Conservation (phyloP, 305 asterid genomes). For the Solanum aculeatissimum region DNA sequence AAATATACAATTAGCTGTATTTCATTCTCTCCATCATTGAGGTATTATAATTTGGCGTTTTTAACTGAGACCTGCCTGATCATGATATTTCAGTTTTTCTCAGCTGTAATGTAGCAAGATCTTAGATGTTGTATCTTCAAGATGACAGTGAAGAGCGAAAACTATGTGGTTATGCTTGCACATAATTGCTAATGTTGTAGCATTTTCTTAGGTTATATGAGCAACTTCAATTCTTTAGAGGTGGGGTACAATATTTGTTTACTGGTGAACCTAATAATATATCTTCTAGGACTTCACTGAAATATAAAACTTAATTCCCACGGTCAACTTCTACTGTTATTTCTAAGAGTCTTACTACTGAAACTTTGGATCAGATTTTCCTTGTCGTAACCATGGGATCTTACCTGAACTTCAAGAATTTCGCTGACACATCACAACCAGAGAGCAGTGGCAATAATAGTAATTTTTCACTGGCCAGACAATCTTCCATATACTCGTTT, state of each 20-base stretch:
- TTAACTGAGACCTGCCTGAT: background rate
- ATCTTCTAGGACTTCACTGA: background rate
- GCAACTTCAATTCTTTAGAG: background rate
- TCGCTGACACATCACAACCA: constrained; percentile 23
- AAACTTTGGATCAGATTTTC: constrained; percentile 19
- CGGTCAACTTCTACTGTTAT: background rate
- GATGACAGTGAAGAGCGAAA: background rate
- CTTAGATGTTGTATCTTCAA: background rate
- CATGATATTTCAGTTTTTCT: background rate
- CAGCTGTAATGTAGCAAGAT: background rate
- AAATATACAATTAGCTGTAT: background rate
- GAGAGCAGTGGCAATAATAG: constrained; percentile 18
- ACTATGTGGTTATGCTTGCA: background rate
- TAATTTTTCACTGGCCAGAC: constrained; percentile 36
- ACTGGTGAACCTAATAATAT: background rate
- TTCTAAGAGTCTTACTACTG: background rate
- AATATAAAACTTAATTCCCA: background rate
- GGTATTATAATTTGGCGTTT: background rate
- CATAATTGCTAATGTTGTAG: background rate
- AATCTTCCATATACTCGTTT: constrained; percentile 51
- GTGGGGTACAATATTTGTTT: background rate
- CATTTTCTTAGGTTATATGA: background rate
- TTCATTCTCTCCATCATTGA: background rate
- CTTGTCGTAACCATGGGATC: constrained; percentile 34
- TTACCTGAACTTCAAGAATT: constrained; percentile 47